Evolutionary conservation across 139 green algal genomes (phyloP), one percentile per base, ranked within the genome.

Genomic region (Tetraselmis striata): DNA sequence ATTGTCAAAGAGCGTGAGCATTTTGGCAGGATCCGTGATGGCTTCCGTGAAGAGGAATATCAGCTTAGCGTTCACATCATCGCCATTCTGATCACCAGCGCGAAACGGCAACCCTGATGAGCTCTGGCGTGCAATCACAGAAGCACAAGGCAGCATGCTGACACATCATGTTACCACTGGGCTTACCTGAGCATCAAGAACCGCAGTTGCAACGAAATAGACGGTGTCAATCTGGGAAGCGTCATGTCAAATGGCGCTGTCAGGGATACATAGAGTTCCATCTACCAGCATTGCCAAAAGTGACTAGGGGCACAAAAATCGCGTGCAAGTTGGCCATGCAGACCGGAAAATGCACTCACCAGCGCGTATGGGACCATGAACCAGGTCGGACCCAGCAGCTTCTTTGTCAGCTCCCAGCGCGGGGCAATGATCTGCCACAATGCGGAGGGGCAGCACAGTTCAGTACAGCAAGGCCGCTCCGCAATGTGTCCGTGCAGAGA

Each of bases 341-440:
- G n/a, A n/a, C n/a, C n/a, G n/a, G n/a, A n/a, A n/a, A n/a, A n/a
- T 28, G 26, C 25, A 77, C 74, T 28, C n/a, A 77, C 74, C 74
- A 77, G 74, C 74, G 74, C 74, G 25, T 77, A 77, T 30, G 74
- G 74, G 23, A 77, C 74, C 74, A 77, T 77, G 74, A 77, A 77
- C 74, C 74, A 77, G 26, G n/a, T 29, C 74, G 74, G 74, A 18
- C 26, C n/a, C 23, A 77, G 74, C 26, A 77, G 74, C 74, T 77
- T 77, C 74, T 77, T 77, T 2, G 74, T 77, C 23, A 77, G 5
- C 74, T 77, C 74, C 25, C 25, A 77, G 23, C 74, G 74, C 25
- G 74, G 74, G 23, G n/a, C 25, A 18, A 77, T 28, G 22, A 77
- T 77, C 74, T 77, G 74, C 74, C 2, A 29, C 45, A 5, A 67